phyloP scores from a whole-genome alignment of 2,329 filamentous ascomycete genomes.

The Neonectria hederae region DNA sequence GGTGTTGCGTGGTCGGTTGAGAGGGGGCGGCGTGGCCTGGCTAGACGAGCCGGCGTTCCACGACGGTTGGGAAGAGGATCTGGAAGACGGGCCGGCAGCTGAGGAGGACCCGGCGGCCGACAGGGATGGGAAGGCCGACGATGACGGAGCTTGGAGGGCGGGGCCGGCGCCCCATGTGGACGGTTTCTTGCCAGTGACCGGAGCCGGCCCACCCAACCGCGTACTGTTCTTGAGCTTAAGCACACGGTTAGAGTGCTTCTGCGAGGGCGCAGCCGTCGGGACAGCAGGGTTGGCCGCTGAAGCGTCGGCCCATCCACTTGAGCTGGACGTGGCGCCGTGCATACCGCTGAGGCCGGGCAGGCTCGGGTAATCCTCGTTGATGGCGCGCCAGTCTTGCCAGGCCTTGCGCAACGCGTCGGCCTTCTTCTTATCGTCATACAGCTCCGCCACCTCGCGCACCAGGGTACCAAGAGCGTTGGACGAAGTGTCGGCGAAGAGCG shows the following conservation, averaged over 20 bases:
- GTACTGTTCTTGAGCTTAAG: constrained; percentile 69
- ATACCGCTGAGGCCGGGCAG: constrained; percentile 79
- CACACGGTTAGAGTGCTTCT: constrained; percentile 63
- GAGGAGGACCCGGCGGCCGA: constrained; percentile 44
- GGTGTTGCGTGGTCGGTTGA: constrained; percentile 27
- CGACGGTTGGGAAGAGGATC: constrained; percentile 43
- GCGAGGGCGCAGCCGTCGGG: constrained; percentile 51
- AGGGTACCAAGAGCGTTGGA: constrained; percentile 86
- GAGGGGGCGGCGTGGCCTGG: constrained; percentile 43
- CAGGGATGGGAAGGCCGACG: constrained; percentile 57
- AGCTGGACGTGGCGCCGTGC: constrained; percentile 67
- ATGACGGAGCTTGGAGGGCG: constrained; percentile 34
- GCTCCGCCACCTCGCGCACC: constrained; percentile 88
- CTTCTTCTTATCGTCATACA: constrained; percentile 86
- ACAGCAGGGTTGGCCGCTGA: constrained; percentile 65
- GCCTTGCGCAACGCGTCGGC: constrained; percentile 78
- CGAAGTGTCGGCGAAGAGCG: constrained; percentile 80
- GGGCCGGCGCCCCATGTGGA: constrained; percentile 37
- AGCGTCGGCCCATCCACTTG: constrained; percentile 68
- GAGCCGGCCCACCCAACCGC: constrained; percentile 51
- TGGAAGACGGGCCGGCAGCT: constrained; percentile 33
- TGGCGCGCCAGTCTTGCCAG: constrained; percentile 95
- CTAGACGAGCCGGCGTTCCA: constrained; percentile 42
- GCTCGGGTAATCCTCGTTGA: constrained; percentile 94
- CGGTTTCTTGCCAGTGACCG: constrained; percentile 32